These are phyloP conservation scores for Bipolaris cookei DNA, from an alignment of 2,329 filamentous ascomycete species.

Conservation along the genomic window DNA sequence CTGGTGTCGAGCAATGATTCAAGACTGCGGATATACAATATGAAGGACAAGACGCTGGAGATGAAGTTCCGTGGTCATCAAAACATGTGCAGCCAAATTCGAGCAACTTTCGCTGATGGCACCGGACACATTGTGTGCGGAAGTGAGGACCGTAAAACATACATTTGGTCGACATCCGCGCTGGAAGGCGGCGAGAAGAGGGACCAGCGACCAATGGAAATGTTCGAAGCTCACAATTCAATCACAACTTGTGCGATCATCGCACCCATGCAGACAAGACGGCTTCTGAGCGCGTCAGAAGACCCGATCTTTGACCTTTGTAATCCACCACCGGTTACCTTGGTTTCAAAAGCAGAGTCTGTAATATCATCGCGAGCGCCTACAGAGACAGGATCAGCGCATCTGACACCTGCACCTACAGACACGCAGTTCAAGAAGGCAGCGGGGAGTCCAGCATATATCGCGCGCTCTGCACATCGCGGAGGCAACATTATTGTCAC, in stretches of 20 bases:
- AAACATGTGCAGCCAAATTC: constrained; percentile 88
- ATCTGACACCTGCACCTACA: constrained; percentile 42
- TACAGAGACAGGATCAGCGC: constrained; percentile 51
- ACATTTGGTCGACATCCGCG: constrained; percentile 79
- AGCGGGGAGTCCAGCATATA: constrained; percentile 76
- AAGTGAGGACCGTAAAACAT: constrained; percentile 87
- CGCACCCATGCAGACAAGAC: constrained; percentile 78
- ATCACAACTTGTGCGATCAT: constrained; percentile 90
- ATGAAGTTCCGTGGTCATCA: constrained; percentile 91
- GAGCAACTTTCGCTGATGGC: constrained; percentile 87
- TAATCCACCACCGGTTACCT: constrained; percentile 87
- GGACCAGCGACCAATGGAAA: constrained; percentile 83
- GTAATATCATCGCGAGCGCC: constrained; percentile 57
- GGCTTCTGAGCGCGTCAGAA: constrained; percentile 78
- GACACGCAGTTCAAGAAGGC: constrained; percentile 47
- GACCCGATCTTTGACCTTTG: constrained; percentile 97
- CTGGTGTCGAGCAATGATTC: constrained; percentile 96
- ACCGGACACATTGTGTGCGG: constrained; percentile 87
- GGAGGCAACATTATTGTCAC: constrained; percentile 92
- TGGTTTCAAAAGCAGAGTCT: constrained; percentile 76
- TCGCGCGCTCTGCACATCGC: constrained; percentile 75
- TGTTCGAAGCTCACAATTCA: constrained; percentile 87
- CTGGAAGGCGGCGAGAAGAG: constrained; percentile 67
- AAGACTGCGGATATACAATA: constrained; percentile 84
- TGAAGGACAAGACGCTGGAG: constrained; percentile 83